phyloP scores from a whole-genome alignment of 805 yeast species.

The Metschnikowia dekortorum region DNA sequence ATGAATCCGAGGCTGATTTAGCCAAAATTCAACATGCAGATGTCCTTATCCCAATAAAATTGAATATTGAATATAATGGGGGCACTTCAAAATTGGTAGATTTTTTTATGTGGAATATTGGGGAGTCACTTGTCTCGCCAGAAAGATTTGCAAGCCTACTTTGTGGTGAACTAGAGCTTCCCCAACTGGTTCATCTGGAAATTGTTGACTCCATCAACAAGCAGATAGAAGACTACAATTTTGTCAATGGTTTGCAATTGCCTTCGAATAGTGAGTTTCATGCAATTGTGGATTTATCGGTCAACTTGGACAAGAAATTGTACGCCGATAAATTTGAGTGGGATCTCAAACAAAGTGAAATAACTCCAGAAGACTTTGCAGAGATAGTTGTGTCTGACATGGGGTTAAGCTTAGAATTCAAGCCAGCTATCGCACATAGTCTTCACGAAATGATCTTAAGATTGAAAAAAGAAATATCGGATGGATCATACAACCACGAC shows the following conservation, averaged over 20 bases:
- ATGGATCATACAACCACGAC: conserved; percentile 43
- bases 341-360: conserved; percentile 57
- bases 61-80: conserved; percentile 56
- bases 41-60: conserved; percentile 59
- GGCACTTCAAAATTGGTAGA: conserved; percentile 50
- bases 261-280: conserved; percentile 58
- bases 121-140: conserved; percentile 64
- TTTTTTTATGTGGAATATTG: conserved; percentile 68
- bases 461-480: conserved; percentile 77
- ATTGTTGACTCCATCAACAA: conserved; percentile 69
- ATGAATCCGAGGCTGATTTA: conserved; percentile 1
- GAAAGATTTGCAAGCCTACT: conserved; percentile 70
- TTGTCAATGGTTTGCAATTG: conserved; percentile 58
- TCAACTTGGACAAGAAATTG: conserved; percentile 75
- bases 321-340: conserved; percentile 94
- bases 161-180: conserved; percentile 80
- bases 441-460: conserved; percentile 75
- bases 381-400: conserved; percentile 75
- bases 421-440: conserved; percentile 84
- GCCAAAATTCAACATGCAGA: conserved; percentile 19
- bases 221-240: conserved; percentile 73
- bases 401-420: conserved; percentile 80
- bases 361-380: conserved; percentile 85
- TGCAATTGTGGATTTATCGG: conserved; percentile 75
- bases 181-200: conserved; percentile 55